Evolutionary conservation across 2,329 filamentous ascomycete species (phyloP).

Genomic region (Pyrenochaeta sp.): DNA sequence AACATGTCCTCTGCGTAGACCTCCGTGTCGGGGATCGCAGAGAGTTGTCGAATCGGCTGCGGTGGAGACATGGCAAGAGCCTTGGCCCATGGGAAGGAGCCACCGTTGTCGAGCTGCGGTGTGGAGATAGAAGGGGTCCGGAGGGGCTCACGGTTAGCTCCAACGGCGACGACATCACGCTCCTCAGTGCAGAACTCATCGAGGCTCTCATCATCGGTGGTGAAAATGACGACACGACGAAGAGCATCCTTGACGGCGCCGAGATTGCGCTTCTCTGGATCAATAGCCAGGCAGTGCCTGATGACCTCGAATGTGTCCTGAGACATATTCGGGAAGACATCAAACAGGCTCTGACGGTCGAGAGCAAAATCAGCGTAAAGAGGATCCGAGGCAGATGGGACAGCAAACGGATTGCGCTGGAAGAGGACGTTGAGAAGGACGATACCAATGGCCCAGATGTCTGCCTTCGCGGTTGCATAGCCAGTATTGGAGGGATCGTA

Average conservation of each 20-base stretch:
- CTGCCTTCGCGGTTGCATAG: slow-evolving; percentile 91
- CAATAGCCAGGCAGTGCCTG: slow-evolving; percentile 86
- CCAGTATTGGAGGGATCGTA: slow-evolving; percentile 88
- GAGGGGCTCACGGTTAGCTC: slow-evolving; percentile 90
- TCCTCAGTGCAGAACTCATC: slow-evolving; percentile 94
- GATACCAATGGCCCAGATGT: slow-evolving; percentile 97
- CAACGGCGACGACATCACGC: slow-evolving; percentile 77
- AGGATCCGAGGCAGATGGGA: slow-evolving; percentile 87
- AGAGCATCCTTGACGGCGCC: slow-evolving; percentile 80
- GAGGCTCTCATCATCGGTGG: slow-evolving; percentile 86
- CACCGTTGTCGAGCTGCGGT: slow-evolving; percentile 76
- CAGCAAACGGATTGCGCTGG: slow-evolving; percentile 94
- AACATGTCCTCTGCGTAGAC: slow-evolving; percentile 87
- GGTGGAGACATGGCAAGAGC: slow-evolving; percentile 80
- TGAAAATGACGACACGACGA: slow-evolving; percentile 84
- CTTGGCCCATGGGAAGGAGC: slow-evolving; percentile 94
- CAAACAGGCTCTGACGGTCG: slow-evolving; percentile 95
- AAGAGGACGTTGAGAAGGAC: slow-evolving; percentile 97
- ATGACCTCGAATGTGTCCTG: slow-evolving; percentile 97
- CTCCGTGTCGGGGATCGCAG: slow-evolving; percentile 80
- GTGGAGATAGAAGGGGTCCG: slow-evolving; percentile 95
- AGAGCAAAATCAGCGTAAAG: slow-evolving; percentile 92
- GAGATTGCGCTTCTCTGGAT: slow-evolving; percentile 88
- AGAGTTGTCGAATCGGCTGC: slow-evolving; percentile 80
- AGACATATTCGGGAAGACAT: slow-evolving; percentile 98